Conservation (phyloP, 192 early-diverging fungal species). For the Coemansia sp. region DNA sequence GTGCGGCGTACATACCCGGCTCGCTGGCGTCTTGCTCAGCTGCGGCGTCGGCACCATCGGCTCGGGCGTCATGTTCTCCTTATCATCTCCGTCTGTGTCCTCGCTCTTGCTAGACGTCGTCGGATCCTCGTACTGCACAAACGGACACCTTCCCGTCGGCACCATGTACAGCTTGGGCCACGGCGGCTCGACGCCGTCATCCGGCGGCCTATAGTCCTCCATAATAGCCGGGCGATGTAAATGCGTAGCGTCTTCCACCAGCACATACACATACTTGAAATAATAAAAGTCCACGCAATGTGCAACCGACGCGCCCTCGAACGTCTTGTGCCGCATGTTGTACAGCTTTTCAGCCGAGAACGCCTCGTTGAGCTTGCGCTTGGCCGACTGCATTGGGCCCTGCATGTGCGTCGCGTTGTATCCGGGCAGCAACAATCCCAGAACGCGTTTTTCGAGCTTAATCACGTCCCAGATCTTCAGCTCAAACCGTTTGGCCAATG, state of each 20-base stretch:
- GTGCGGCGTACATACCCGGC: conserved; percentile 29
- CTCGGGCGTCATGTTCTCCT: conserved; percentile 52
- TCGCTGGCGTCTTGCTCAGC: conserved; percentile 50
- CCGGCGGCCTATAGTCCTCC: conserved; percentile 49
- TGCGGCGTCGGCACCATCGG: conserved; percentile 36
- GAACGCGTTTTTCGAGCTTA: conserved; percentile 50
- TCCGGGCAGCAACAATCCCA: conserved; percentile 40
- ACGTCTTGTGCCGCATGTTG: conserved; percentile 48
- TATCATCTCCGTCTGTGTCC: conserved; percentile 46
- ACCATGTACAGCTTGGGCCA: conserved; percentile 59
- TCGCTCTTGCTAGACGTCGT: conserved; percentile 53
- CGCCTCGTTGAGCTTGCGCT: conserved; percentile 54
- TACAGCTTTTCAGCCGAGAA: conserved; percentile 46
- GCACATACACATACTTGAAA: conserved; percentile 51
- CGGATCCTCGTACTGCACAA: conserved; percentile 57
- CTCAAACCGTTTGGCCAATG: conserved; percentile 40
- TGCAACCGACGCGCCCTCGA: conserved; percentile 35
- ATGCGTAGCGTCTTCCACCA: conserved; percentile 51
- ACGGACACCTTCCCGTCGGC: conserved; percentile 53
- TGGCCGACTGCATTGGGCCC: conserved; percentile 37
- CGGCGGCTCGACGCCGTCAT: conserved; percentile 44
- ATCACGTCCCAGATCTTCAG: conserved; percentile 47
- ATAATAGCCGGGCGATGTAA: conserved; percentile 50
- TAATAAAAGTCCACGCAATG: conserved; percentile 52
- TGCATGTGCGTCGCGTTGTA: conserved; percentile 31